Base-by-base conservation (phyloP, 2,329 filamentous ascomycete genomes). In the Botrytis tulipae region DNA sequence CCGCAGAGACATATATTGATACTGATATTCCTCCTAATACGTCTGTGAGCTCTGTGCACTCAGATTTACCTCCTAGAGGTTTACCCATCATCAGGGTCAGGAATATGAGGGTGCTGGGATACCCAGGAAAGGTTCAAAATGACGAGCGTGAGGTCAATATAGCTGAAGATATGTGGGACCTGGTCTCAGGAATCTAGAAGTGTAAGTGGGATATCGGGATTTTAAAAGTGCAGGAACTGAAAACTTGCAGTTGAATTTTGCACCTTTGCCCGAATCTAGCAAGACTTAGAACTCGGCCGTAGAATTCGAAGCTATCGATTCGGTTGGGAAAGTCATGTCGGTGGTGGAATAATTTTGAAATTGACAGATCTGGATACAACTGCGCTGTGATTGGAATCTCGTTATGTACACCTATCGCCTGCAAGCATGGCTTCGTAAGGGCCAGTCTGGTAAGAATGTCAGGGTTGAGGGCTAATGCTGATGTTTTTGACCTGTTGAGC, bases 371-470 rank as follows among this genome's bases (percentile, higher is more conserved):
- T 51, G 25, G 25, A 51, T 25, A n/a, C 4, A 25, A n/a, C 48
- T 14, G 25, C 25, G 25, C 25, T 51, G 2, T n/a, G 48, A n/a
- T 6, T 51, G 25, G 25, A 12, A 4, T n/a, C 25, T 51, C 10
- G 25, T 0, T 14, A 4, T 51, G 12, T n/a, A 12, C 12, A 51
- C 4, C 25, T 0, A 51, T n/a, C 0, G 48, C 3, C 48, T 16
- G 12, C 0, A 51, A n/a, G 12, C 22, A 25, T 51, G 25, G 12
- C 5, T 51, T 51, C 5, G 12, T n/a, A 51, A 16, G 4, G 25
- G 25, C 48, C 5, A 16, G 25, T 16, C 2, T 5, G 6, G 22
- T 1, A 6, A 51, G 25, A 51, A n/a, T 51, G 48, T n/a, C 12
- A 16, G 48, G 4, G 25, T 12, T 6, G 48, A 51, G 22, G 25